These are phyloP conservation scores for Ceratobasidium sp. DNA, from an alignment of 1,284 basidiomycete genomes.

Conservation along the genomic window DNA sequence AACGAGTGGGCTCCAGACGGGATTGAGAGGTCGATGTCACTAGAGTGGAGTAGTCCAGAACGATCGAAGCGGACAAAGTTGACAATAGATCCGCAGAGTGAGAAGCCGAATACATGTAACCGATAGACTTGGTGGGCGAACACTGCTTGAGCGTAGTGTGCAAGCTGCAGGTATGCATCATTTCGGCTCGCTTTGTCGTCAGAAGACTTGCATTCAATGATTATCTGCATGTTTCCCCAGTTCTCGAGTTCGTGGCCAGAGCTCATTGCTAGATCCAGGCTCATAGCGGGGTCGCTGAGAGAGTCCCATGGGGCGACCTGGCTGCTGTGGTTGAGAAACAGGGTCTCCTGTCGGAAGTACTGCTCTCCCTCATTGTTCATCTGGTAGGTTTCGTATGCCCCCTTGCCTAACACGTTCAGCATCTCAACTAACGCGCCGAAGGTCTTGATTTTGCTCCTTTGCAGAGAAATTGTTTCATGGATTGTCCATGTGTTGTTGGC, in stretches of 20 bases:
- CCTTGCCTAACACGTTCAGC: neutral
- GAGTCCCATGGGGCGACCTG: neutral
- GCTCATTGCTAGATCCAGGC: neutral
- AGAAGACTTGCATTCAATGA: constrained; percentile 19
- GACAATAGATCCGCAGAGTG: neutral
- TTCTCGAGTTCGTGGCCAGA: neutral
- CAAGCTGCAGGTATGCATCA: constrained; percentile 20
- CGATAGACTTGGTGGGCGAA: constrained; percentile 29
- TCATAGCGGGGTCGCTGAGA: neutral
- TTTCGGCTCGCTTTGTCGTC: neutral
- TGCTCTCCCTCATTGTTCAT: neutral
- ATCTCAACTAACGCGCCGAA: neutral
- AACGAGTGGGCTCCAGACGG: neutral
- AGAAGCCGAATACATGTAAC: neutral
- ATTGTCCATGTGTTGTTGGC: neutral
- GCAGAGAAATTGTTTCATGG: neutral
- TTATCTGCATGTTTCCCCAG: constrained; percentile 23
- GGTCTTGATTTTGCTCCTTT: neutral
- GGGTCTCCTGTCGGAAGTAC: neutral
- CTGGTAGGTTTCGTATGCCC: neutral
- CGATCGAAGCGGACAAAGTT: constrained; percentile 17
- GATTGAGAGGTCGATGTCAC: neutral
- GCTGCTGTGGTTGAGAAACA: neutral
- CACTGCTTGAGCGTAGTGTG: neutral
- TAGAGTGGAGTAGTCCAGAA: constrained; percentile 5